Conservation (phyloP, 768 basidiomycete genomes). For the Pholiota microspora region DNA sequence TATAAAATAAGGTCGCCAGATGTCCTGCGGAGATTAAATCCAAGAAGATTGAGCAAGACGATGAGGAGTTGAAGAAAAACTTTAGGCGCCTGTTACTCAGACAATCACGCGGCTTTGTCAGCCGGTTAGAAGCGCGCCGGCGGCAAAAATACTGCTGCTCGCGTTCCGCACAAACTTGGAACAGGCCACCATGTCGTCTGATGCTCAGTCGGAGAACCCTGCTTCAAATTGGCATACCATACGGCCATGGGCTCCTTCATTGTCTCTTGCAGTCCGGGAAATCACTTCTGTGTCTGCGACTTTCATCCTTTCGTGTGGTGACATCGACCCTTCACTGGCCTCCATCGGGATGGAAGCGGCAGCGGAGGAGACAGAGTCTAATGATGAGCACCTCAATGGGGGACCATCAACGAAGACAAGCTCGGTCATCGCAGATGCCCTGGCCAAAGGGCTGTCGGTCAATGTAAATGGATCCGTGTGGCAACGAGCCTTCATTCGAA, state of each 20-base stretch:
- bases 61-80: no score
- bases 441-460: slow-evolving; percentile 73
- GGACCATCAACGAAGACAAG: slow-evolving; percentile 11
- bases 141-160: not conserved
- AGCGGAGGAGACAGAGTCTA: slow-evolving; percentile 23
- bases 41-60: not conserved
- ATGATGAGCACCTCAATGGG: slow-evolving; percentile 1
- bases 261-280: slow-evolving; percentile 73
- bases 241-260: slow-evolving; percentile 71
- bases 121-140: not conserved
- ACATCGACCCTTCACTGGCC: slow-evolving; percentile 40
- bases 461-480: slow-evolving; percentile 79
- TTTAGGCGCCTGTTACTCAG: not conserved
- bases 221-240: slow-evolving; percentile 62
- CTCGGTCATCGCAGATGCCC: slow-evolving; percentile 60
- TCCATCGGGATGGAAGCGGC: slow-evolving; percentile 36
- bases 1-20: no score
- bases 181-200: slow-evolving; percentile 9
- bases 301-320: slow-evolving; percentile 59
- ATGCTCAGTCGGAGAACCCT: slow-evolving; percentile 14
- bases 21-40: no score
- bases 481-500: slow-evolving; percentile 76
- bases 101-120: not conserved
- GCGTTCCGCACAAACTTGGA: not conserved
- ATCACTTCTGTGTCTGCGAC: slow-evolving; percentile 86